A percentile compares a stretch with the other conserved stretches of the same genome.
Conservation (phyloP, 192 early-diverging fungal genomes). For the Funneliformis geosporum region DNA sequence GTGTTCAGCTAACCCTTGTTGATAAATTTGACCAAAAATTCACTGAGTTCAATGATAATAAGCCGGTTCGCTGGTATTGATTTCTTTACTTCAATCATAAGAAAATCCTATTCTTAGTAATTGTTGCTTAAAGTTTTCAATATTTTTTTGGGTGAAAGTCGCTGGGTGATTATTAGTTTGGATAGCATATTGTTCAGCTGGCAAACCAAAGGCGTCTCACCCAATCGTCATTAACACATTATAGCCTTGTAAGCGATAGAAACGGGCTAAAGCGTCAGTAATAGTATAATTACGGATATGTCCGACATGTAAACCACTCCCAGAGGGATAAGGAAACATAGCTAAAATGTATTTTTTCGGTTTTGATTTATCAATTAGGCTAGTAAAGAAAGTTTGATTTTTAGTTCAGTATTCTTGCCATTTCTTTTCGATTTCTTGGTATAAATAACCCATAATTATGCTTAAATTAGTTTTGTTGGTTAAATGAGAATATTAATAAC, state of each 20-base stretch:
- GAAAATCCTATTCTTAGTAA: neutral
- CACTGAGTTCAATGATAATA: no score
- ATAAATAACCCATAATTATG: neutral
- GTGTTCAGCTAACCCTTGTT: no score
- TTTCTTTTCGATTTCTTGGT: constrained; percentile 15
- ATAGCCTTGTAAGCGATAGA: neutral
- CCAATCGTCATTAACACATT: neutral
- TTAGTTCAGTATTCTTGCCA: neutral
- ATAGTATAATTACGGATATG: neutral
- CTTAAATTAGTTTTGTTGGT: no score
- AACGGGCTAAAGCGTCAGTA: neutral
- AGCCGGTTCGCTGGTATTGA: no score
- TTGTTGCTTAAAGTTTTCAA: neutral
- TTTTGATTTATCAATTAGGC: neutral
- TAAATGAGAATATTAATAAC: no score
- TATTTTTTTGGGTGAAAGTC: neutral
- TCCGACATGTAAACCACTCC: neutral
- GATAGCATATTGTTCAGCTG: neutral
- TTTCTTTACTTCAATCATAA: no score
- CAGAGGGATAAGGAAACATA: neutral
- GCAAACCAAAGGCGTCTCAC: neutral
- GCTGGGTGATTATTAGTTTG: neutral
- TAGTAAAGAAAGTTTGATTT: neutral
- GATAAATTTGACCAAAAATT: no score
- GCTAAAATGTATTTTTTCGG: neutral